Evolutionary conservation across 192 early-diverging fungal genomes (phyloP).

Genomic region (Umbelopsis sp.): DNA sequence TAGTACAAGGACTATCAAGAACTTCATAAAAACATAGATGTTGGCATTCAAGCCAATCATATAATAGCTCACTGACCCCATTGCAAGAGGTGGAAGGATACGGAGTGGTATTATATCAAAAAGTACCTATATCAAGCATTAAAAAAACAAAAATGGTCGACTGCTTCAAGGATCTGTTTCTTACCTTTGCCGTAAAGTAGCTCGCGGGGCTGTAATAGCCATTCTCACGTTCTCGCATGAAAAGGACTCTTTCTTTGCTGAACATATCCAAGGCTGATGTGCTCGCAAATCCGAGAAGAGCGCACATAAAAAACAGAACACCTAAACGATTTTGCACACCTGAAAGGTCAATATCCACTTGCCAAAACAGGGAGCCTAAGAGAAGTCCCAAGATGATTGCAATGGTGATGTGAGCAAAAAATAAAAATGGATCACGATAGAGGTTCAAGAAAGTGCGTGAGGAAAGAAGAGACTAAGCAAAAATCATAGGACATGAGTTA

Average conservation of each 20-base stretch:
- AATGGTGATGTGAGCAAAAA: constrained; percentile 60
- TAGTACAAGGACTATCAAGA: constrained; percentile 61
- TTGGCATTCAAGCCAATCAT: constrained; percentile 67
- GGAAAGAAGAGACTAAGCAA: constrained; percentile 33
- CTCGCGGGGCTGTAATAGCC: constrained; percentile 49
- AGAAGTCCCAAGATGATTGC: constrained; percentile 60
- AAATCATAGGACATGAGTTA: constrained; percentile 1
- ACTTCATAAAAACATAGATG: constrained; percentile 57
- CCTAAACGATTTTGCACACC: constrained; percentile 82
- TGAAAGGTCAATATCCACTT: constrained; percentile 53
- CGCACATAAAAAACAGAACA: constrained; percentile 68
- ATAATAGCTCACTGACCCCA: constrained; percentile 68
- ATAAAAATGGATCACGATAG: constrained; percentile 51
- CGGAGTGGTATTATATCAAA: constrained; percentile 75
- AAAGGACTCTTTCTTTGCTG: constrained; percentile 45
- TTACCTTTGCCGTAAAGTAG: constrained; percentile 57
- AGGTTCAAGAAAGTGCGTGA: constrained; percentile 56
- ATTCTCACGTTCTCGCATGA: constrained; percentile 54
- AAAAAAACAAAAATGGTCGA: background rate
- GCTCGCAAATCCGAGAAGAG: constrained; percentile 70
- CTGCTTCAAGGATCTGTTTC: constrained; percentile 24
- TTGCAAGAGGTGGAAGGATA: constrained; percentile 63
- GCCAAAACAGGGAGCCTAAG: constrained; percentile 70
- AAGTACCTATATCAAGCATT: constrained; percentile 37
- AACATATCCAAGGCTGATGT: constrained; percentile 65